Evolutionary conservation across 2,329 filamentous ascomycete species (phyloP).

Genomic region (Fusarium nisikadoi): DNA sequence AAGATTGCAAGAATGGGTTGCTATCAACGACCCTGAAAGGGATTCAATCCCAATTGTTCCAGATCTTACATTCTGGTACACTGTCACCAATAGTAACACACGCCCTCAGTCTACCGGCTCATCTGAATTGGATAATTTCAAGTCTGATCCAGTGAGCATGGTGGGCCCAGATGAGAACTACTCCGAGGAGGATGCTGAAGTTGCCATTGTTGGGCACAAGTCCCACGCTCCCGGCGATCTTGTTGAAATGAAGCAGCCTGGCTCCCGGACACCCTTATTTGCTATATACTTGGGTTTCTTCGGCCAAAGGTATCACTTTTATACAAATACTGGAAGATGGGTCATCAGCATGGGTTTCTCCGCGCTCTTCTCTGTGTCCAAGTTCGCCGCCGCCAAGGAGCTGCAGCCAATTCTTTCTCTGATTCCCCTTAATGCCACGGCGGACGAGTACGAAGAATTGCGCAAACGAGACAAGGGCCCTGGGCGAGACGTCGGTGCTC

Average conservation of each 20-base stretch:
- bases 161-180: constrained; percentile 40
- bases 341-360: constrained; percentile 54
- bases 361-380: constrained; percentile 61
- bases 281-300: constrained; percentile 65
- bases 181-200: constrained; percentile 44
- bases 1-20: constrained; percentile 37
- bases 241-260: constrained; percentile 57
- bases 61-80: constrained; percentile 43
- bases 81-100: constrained; percentile 47
- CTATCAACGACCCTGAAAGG: constrained; percentile 6
- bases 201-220: constrained; percentile 41
- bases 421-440: constrained; percentile 44
- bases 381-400: constrained; percentile 56
- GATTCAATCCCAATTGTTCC: constrained; percentile 23
- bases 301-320: constrained; percentile 64
- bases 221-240: constrained; percentile 58
- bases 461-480: constrained; percentile 54
- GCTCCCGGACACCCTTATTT: constrained; percentile 59
- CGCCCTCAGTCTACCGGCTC: constrained; percentile 50
- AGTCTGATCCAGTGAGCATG: constrained; percentile 38
- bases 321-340: constrained; percentile 63
- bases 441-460: constrained; percentile 48
- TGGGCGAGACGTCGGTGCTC: constrained; percentile 54
- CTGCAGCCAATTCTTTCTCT: constrained; percentile 52
- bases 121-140: constrained; percentile 47